These are phyloP conservation scores for Papiliotrema laurentii DNA, from an alignment of 1,284 basidiomycete species.

Conservation along the genomic window DNA sequence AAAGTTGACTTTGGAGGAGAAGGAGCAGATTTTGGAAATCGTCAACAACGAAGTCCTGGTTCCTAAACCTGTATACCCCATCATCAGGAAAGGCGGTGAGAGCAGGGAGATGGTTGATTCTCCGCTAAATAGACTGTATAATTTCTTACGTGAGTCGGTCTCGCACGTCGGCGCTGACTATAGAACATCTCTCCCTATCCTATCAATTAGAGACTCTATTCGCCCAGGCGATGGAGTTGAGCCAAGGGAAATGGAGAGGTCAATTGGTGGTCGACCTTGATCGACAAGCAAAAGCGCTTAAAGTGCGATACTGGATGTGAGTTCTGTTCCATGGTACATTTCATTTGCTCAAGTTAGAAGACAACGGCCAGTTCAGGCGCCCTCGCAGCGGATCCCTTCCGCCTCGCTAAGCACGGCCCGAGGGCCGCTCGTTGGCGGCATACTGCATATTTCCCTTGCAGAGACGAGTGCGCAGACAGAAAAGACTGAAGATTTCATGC, in stretches of 20 bases:
- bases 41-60: constrained; percentile 34
- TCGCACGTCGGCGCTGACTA: background rate
- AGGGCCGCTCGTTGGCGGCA: constrained; percentile 29
- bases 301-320: constrained; percentile 39
- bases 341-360: background rate
- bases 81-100: background rate
- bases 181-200: constrained; percentile 39
- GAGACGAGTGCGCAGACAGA: constrained; percentile 13
- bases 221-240: constrained; percentile 32
- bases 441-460: constrained; percentile 22
- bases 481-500: constrained; percentile 18
- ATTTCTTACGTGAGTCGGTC: constrained; percentile 35
- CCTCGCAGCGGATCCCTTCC: constrained; percentile 13
- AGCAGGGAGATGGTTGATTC: constrained; percentile 23
- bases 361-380: background rate
- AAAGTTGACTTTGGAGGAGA: constrained; percentile 27
- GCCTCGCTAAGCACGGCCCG: constrained; percentile 6
- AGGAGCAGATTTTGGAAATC: constrained; percentile 37
- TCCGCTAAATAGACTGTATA: constrained; percentile 38
- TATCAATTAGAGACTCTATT: constrained; percentile 41
- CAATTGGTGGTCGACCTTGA: constrained; percentile 38
- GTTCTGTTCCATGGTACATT: constrained; percentile 3
- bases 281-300: constrained; percentile 25
- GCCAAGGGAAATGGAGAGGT: constrained; percentile 31
- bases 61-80: constrained; percentile 11